Conservation (phyloP, 345 rosid genomes). For the Angophora floribunda region DNA sequence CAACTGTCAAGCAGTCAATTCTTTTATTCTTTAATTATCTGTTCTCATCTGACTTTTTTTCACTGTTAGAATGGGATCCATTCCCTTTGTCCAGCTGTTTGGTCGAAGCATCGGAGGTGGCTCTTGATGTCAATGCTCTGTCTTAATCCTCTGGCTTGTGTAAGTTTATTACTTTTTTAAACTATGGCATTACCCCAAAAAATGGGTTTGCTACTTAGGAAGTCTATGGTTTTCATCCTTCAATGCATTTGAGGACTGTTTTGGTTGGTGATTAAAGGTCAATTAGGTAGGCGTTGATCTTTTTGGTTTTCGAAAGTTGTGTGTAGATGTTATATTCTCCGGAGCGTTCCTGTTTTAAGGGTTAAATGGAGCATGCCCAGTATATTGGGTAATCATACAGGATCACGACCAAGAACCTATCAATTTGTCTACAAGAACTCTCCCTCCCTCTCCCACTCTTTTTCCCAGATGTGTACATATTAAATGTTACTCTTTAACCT, state of each 20-base stretch:
- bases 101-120: slow-evolving; percentile 99
- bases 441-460: neutral
- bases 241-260: neutral
- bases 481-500: neutral
- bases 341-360: neutral
- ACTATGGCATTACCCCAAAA: neutral
- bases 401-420: neutral
- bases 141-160: slow-evolving; percentile 86
- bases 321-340: neutral
- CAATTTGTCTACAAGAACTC: neutral
- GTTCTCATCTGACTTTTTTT: neutral
- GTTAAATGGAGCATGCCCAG: neutral
- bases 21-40: neutral
- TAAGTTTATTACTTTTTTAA: slow-evolving; percentile 22
- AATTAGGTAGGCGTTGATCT: neutral
- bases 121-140: slow-evolving; percentile 96
- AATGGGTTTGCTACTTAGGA: neutral
- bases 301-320: neutral
- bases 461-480: neutral
- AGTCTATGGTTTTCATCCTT: neutral
- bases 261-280: neutral
- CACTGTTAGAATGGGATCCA: slow-evolving; percentile 81
- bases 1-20: neutral
- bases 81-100: slow-evolving; percentile 92
- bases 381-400: neutral